Evolutionary conservation across 768 basidiomycete species (phyloP).

Genomic region (Cystobasidium onofrii): DNA sequence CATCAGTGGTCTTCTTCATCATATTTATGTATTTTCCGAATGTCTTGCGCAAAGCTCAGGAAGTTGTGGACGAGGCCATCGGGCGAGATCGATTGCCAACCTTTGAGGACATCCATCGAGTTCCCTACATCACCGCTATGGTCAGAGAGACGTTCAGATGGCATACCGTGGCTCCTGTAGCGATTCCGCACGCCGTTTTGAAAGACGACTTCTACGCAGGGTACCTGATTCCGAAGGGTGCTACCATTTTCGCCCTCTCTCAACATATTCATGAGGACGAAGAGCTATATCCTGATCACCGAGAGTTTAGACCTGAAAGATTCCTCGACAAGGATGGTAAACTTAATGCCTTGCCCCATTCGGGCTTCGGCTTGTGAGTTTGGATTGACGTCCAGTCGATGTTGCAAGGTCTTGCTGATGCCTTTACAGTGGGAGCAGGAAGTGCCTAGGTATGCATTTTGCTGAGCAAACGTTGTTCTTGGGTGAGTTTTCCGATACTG

Average conservation of each 20-base stretch:
- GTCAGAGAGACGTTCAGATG: slow-evolving; percentile 3
- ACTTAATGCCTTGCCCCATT: background rate
- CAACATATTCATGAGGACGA: slow-evolving; percentile 1
- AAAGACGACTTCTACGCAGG: slow-evolving; percentile 26
- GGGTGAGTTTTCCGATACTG: background rate
- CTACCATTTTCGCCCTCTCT: slow-evolving; percentile 2
- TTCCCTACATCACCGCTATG: slow-evolving; percentile 2
- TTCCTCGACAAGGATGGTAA: background rate
- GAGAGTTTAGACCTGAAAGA: background rate
- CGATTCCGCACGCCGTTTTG: slow-evolving; percentile 2
- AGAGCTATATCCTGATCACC: background rate
- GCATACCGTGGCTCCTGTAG: background rate
- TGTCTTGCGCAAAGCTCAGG: background rate
- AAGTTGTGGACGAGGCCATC: background rate
- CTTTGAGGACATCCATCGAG: background rate
- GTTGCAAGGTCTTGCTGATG: background rate
- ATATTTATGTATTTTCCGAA: background rate
- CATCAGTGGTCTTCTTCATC: background rate
- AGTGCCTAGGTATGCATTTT: slow-evolving; percentile 2
- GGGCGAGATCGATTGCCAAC: background rate
- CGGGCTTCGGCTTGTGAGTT: slow-evolving; percentile 3
- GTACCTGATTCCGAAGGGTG: slow-evolving; percentile 29
- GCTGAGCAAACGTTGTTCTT: background rate
- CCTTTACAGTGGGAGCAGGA: background rate
- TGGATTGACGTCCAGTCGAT: background rate